Evolutionary conservation across 2,329 filamentous ascomycete species (phyloP), one percentile per base, ranked within the genome.

Genomic region (Talaromyces sp.): DNA sequence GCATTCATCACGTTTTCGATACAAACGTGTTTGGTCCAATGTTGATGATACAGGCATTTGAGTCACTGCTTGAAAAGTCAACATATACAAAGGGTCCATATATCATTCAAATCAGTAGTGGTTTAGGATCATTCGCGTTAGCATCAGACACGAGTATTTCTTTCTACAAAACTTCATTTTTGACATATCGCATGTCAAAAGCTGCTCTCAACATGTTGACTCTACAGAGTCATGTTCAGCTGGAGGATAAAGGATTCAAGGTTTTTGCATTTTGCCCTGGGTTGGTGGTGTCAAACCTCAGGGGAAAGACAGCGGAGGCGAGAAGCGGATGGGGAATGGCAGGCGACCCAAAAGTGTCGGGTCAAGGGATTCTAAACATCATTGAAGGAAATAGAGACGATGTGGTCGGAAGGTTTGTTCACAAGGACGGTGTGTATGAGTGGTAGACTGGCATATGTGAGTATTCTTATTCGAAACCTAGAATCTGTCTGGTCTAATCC

Each of bases 51-150:
- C 46, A 59, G 0, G 38, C 55, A 4, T 63, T 63, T 27, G 27
- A 43, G 4, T 50, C 61, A 4, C 24, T 63, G 5, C 51, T 63
- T 2, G 17, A 50, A 14, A 52, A 61, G 32, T 58, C 61, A 0
- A 1, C 29, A 4, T 52, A 52, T 31, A 19, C 24, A 2, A 58
- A 64, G 2, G 56, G 53, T 14, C 50, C 58, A 38, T 60, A 60
- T 27, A 24, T 53, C 6, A 21, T 61, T 21, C 56, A 56, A 7
- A 51, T 61, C n/a, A 60, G 31, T 26, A 55, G 56, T 43, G 60
- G 55, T 11, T 59, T 75, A 7, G 75, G 75, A 5, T 73, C 70
- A 1, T 52, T 52, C 21, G 14, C 49, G 3, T 5, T 27, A 10
- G 49, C 49, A 27, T 26, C 24, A 17, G 7, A 52, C 26, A 8